phyloP scores from a whole-genome alignment of 371 early-diverging fungal genomes.

The Lichtheimia hyalospora region DNA sequence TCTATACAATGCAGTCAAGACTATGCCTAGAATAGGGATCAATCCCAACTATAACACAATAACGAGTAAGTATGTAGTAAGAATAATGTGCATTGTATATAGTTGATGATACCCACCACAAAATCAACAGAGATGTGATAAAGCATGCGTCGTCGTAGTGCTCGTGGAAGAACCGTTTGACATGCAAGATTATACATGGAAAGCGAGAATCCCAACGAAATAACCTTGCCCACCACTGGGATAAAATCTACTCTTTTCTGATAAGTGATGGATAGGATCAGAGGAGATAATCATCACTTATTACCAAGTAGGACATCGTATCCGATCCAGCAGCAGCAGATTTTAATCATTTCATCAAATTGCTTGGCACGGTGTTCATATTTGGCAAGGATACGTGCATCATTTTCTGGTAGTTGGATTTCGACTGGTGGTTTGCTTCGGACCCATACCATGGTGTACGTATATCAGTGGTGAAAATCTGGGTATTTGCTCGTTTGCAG shows the following conservation, averaged over 20 bases:
- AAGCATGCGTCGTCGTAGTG: slow-evolving; percentile 31
- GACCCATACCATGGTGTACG: not conserved
- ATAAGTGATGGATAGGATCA: not conserved
- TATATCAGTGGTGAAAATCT: not conserved
- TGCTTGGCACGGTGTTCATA: slow-evolving; percentile 37
- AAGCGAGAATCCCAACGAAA: slow-evolving; percentile 37
- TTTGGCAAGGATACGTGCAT: slow-evolving; percentile 31
- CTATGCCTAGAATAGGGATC: slow-evolving; percentile 41
- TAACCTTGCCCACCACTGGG: slow-evolving; percentile 47
- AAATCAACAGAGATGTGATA: slow-evolving; percentile 45
- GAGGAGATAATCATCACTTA: not conserved
- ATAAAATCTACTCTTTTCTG: slow-evolving; percentile 32
- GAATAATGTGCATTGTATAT: not conserved
- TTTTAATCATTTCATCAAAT: slow-evolving; percentile 44
- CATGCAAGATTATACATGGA: slow-evolving; percentile 40
- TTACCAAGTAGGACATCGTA: slow-evolving; percentile 43
- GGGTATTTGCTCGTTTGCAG: not conserved
- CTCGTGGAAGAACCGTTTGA: slow-evolving; percentile 28
- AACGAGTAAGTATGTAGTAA: not conserved
- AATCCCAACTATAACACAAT: slow-evolving; percentile 27
- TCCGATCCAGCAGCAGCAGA: slow-evolving; percentile 53
- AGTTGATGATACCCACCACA: slow-evolving; percentile 23
- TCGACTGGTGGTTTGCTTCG: slow-evolving; percentile 13
- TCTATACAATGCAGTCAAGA: slow-evolving; percentile 40
- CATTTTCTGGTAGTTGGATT: slow-evolving; percentile 33